Conservation (phyloP, 2,329 filamentous ascomycete species). For the Penicillium psychrosexuale region DNA sequence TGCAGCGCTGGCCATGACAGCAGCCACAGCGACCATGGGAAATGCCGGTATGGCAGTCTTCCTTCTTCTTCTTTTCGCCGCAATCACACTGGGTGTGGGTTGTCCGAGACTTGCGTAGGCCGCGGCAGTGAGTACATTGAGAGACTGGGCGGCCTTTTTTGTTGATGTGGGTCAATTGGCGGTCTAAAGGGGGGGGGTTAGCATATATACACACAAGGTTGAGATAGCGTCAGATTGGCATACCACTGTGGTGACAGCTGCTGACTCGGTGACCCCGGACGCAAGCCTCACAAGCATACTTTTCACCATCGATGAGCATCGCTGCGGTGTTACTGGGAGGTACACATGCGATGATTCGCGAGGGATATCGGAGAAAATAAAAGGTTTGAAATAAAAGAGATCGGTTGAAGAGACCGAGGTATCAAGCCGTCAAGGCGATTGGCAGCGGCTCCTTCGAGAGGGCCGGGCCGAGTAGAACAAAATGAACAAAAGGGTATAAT, state of each 20-base stretch:
- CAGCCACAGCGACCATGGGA: conserved; percentile 48
- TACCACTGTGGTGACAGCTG: conserved; percentile 95
- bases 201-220: conserved; percentile 2
- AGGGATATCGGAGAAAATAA: conserved; percentile 17
- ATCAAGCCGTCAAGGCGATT: conserved; percentile 35
- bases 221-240: conserved; percentile 41
- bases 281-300: conserved; percentile 97
- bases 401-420: conserved; percentile 11
- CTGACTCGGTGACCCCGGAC: conserved; percentile 97
- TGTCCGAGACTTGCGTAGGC: conserved; percentile 91
- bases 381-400: conserved; percentile 13
- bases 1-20: conserved; percentile 58
- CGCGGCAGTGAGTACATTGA: conserved; percentile 95
- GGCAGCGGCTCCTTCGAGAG: conserved; percentile 20
- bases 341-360: conserved; percentile 43
- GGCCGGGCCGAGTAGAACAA: conserved; percentile 25
- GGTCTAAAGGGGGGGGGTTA: conserved; percentile 57
- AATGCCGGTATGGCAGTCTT: conserved; percentile 37
- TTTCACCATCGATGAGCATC: conserved; percentile 92
- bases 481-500: conserved; percentile 34
- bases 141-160: conserved; percentile 97
- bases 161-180: conserved; percentile 88
- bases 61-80: conserved; percentile 78
- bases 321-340: conserved; percentile 35
- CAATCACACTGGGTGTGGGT: conserved; percentile 97